Conservation (phyloP, 1,139 yeast species). For the Lodderomyces theae region DNA sequence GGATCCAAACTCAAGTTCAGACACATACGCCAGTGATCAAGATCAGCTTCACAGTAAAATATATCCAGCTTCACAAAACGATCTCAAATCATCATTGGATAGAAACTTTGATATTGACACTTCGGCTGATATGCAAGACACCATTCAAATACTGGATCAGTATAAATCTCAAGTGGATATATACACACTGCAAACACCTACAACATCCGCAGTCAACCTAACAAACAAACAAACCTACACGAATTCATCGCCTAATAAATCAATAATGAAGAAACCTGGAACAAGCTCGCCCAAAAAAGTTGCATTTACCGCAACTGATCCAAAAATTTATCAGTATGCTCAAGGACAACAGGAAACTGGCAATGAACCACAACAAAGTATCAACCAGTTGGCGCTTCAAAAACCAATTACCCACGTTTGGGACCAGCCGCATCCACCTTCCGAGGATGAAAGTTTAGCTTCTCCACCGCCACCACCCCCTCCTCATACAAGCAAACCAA, state of each 20-base stretch:
- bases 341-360: conserved; percentile 5
- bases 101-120: conserved; percentile 29
- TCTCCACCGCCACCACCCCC: conserved; percentile 18
- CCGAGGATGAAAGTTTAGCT: conserved; percentile 11
- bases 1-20: conserved; percentile 42
- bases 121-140: conserved; percentile 17
- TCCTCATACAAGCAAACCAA: conserved; percentile 18
- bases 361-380: conserved; percentile 4
- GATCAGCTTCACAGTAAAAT: conserved; percentile 9
- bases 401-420: conserved; percentile 11
- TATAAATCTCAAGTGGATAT: conserved; percentile 21
- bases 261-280: conserved; percentile 38
- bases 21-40: conserved; percentile 40
- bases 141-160: conserved; percentile 10
- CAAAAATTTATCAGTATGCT: conserved; percentile 38
- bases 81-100: conserved; percentile 20
- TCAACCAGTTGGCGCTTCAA: conserved; percentile 2
- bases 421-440: conserved; percentile 23
- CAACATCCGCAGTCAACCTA: conserved; percentile 24
- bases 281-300: conserved; percentile 40
- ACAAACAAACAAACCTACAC: conserved; percentile 11
- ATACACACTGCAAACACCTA: conserved; percentile 30
- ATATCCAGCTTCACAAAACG: not conserved
- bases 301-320: conserved; percentile 33
- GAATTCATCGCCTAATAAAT: conserved; percentile 35